Percentiles rank a stretch among this genome's conserved stretches.
These are phyloP conservation scores for Bondarzewia mesenterica DNA, from an alignment of 1,284 basidiomycete species.

Conservation along the genomic window DNA sequence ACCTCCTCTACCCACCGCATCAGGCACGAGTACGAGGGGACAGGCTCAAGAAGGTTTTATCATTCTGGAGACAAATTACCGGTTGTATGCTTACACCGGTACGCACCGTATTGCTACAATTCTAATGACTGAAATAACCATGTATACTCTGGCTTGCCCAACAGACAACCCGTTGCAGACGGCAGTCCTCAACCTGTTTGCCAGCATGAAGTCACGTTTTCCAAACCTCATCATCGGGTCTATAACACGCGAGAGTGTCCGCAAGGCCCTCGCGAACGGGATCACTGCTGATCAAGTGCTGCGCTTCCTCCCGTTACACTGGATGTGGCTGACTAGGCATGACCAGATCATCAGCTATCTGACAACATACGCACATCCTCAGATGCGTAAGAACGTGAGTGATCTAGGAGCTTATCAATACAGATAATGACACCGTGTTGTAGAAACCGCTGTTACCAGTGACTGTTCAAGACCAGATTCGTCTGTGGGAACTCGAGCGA, in stretches of 20 bases:
- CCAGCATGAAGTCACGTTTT: conserved; percentile 88
- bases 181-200: conserved; percentile 92
- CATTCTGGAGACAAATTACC: conserved; percentile 97
- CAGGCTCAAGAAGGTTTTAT: conserved; percentile 83
- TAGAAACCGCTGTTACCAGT: conserved; percentile 88
- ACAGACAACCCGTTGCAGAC: conserved; percentile 96
- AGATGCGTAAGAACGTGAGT: conserved; percentile 91
- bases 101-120: conserved; percentile 13
- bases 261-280: conserved; percentile 88
- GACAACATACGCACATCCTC: conserved; percentile 90
- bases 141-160: conserved; percentile 5
- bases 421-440: no score
- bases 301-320: no score
- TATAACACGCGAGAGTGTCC: conserved; percentile 92
- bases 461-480: conserved; percentile 96
- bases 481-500: conserved; percentile 96
- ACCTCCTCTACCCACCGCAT: conserved; percentile 59
- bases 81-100: conserved; percentile 97
- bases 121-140: background rate
- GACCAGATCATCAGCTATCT: conserved; percentile 93
- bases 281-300: conserved; percentile 91
- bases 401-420: background rate
- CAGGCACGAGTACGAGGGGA: conserved; percentile 37
- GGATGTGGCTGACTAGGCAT: background rate
- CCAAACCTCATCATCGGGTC: conserved; percentile 94